A percentile compares a stretch with the other conserved stretches of the same genome.
Evolutionary conservation across 345 rosid genomes (phyloP).

Genomic region (Eucalyptus cladocalyx): DNA sequence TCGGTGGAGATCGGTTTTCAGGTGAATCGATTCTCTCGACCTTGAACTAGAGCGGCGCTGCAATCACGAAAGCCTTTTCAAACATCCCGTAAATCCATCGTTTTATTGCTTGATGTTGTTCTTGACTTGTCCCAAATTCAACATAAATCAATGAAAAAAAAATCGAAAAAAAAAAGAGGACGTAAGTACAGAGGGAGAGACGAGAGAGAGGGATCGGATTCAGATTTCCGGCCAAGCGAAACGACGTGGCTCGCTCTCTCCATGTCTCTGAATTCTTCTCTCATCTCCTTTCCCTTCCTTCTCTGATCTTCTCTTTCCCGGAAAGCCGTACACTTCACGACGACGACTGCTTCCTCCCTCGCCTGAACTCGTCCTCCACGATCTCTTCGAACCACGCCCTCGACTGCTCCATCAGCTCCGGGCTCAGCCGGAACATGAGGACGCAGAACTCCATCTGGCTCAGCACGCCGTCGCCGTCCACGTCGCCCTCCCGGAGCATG

Average conservation of each 20-base stretch:
- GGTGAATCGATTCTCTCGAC: neutral
- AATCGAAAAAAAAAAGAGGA: neutral
- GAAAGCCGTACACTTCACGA: neutral
- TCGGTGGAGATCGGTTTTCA: neutral
- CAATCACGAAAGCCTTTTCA: neutral
- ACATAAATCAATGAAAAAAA: neutral
- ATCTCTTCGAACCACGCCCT: constrained; percentile 18
- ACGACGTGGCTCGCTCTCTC: neutral
- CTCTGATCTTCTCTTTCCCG: neutral
- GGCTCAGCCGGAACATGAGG: constrained; percentile 52
- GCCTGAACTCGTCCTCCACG: constrained; percentile 4
- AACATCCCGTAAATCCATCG: neutral
- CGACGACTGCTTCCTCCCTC: neutral
- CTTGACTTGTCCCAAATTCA: neutral
- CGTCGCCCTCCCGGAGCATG: constrained; percentile 45
- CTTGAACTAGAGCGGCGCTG: neutral
- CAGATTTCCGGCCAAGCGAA: neutral
- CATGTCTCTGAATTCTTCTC: neutral
- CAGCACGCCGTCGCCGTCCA: constrained; percentile 39
- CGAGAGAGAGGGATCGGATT: neutral
- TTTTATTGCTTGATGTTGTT: neutral
- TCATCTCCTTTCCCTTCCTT: neutral
- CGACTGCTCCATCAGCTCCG: constrained; percentile 43
- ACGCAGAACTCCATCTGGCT: constrained; percentile 47
- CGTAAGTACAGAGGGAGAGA: neutral